Conservation (phyloP, 768 basidiomycete genomes). For the Macrolepiota albuminosa region DNA sequence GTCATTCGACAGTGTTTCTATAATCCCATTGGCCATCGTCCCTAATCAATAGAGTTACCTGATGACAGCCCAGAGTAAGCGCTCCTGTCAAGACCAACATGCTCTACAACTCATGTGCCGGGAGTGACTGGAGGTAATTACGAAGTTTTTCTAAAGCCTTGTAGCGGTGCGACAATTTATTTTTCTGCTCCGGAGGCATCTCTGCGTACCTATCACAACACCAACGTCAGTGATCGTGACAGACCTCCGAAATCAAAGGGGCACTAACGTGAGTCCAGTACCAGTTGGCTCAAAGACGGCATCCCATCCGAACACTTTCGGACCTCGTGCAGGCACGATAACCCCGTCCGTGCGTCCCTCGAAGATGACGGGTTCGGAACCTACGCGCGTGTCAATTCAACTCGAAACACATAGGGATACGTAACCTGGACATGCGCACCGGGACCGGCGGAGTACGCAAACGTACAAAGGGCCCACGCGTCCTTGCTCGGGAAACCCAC, state of each 20-base stretch:
- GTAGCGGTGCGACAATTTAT: constrained; percentile 68
- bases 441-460: constrained; percentile 88
- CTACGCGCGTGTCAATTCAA: constrained; percentile 17
- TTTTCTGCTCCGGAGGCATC: constrained; percentile 66
- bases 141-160: constrained; percentile 68
- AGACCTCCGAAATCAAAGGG: neutral
- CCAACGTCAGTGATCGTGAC: constrained; percentile 2
- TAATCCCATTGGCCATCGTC: neutral
- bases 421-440: constrained; percentile 24
- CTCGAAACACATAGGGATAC: too few relatives aligned
- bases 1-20: neutral
- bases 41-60: neutral
- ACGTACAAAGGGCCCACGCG: constrained; percentile 93
- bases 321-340: constrained; percentile 86
- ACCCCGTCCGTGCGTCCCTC: constrained; percentile 86
- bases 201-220: constrained; percentile 58
- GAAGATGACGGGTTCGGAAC: constrained; percentile 62
- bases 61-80: neutral
- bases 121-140: constrained; percentile 38
- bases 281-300: constrained; percentile 77
- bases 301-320: constrained; percentile 86
- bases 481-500: constrained; percentile 68
- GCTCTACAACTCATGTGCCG: neutral
- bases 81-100: neutral
- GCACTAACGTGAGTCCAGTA: constrained; percentile 68